These are phyloP conservation scores for Mycogone perniciosa DNA, from an alignment of 2,329 filamentous ascomycete genomes.

Conservation along the genomic window DNA sequence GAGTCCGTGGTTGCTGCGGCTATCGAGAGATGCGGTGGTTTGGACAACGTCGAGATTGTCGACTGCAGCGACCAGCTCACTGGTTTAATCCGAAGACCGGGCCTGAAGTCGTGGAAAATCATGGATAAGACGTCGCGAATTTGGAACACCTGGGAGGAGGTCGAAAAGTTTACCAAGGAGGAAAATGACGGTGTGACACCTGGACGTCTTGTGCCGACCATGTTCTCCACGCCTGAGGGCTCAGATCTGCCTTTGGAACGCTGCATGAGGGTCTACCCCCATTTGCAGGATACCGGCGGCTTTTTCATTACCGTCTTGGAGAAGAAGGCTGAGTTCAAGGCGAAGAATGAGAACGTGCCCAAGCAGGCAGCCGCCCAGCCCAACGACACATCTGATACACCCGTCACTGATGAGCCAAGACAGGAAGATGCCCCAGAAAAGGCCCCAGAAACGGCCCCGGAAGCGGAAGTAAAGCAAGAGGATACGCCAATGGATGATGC, in stretches of 20 bases:
- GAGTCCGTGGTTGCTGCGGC: constrained; percentile 86
- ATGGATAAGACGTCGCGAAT: constrained; percentile 79
- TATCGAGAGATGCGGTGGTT: constrained; percentile 82
- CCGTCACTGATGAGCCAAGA: background rate
- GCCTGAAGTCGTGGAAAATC: constrained; percentile 78
- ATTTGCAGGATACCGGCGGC: constrained; percentile 90
- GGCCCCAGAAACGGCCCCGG: constrained; percentile 23
- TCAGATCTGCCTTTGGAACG: constrained; percentile 70
- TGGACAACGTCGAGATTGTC: constrained; percentile 72
- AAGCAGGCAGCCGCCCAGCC: constrained; percentile 25
- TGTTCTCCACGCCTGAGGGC: constrained; percentile 65
- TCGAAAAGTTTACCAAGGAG: constrained; percentile 62
- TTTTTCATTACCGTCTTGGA: constrained; percentile 97
- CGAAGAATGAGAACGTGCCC: constrained; percentile 59
- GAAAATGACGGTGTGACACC: constrained; percentile 50
- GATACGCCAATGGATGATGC: constrained; percentile 27
- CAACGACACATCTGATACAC: constrained; percentile 10
- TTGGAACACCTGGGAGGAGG: constrained; percentile 76
- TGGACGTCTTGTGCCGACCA: constrained; percentile 65
- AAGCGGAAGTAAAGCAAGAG: constrained; percentile 25
- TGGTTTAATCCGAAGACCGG: constrained; percentile 67
- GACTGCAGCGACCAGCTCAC: constrained; percentile 76
- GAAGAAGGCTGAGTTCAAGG: constrained; percentile 81
- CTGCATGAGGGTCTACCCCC: constrained; percentile 91
- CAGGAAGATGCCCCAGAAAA: constrained; percentile 13